phyloP scores from a whole-genome alignment of 306 rosid genomes.

The Elaeagnus macrophylla region DNA sequence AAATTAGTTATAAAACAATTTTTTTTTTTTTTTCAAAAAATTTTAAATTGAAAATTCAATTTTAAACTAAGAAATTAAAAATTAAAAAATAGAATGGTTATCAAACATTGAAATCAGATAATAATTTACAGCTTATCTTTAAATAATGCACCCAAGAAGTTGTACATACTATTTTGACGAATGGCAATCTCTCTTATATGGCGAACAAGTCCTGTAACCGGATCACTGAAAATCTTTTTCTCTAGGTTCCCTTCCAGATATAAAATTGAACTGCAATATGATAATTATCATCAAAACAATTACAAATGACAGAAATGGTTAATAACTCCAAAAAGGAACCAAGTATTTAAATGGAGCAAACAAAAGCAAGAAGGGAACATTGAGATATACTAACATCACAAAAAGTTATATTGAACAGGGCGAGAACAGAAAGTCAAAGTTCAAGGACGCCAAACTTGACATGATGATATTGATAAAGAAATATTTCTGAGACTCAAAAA shows the following conservation, averaged over 20 bases:
- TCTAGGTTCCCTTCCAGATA: slow-evolving; percentile 87
- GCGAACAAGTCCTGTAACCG: slow-evolving; percentile 60
- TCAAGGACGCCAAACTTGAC: too few relatives aligned
- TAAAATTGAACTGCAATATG: slow-evolving; percentile 46
- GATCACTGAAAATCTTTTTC: slow-evolving; percentile 64
- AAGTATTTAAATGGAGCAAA: neutral
- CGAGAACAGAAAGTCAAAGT: neutral
- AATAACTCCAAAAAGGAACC: neutral
- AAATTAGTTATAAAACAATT: too few relatives aligned
- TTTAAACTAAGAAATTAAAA: neutral
- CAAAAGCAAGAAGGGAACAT: neutral
- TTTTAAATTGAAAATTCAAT: too few relatives aligned
- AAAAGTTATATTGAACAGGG: neutral
- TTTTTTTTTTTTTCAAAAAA: too few relatives aligned
- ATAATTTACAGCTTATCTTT: neutral
- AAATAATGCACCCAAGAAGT: neutral
- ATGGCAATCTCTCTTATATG: slow-evolving; percentile 68
- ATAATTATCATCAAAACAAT: neutral
- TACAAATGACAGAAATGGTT: neutral
- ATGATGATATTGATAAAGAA: neutral
- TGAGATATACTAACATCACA: neutral
- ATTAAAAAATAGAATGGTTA: neutral
- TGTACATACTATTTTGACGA: slow-evolving; percentile 55
- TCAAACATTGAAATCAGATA: neutral
- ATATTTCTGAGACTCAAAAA: too few relatives aligned